Percentiles rank a stretch among this genome's conserved stretches.
These are phyloP conservation scores for Pichia sp. DNA, from an alignment of 1,139 yeast genomes.

Conservation along the genomic window DNA sequence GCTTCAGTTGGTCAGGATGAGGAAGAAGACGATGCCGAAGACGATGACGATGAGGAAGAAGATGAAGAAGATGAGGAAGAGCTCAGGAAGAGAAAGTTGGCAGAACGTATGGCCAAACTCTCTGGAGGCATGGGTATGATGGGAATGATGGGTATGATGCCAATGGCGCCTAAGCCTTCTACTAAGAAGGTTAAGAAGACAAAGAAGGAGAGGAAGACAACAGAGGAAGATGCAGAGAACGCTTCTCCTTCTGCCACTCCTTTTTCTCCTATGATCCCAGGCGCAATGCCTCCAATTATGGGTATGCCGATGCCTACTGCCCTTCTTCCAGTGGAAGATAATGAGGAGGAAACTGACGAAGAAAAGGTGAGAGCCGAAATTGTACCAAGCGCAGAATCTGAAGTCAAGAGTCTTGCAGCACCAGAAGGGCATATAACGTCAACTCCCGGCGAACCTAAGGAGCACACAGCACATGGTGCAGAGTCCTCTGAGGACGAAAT, in stretches of 20 bases:
- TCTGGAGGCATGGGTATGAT: constrained; percentile 90
- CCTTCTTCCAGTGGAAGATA: constrained; percentile 15
- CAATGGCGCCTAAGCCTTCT: constrained; percentile 35
- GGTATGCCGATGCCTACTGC: constrained; percentile 22
- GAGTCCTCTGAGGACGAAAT: too few species aligned
- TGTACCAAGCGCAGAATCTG: too few species aligned
- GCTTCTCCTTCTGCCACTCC: constrained; percentile 41
- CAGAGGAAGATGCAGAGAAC: constrained; percentile 8
- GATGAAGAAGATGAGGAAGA: constrained; percentile 61
- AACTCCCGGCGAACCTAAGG: too few species aligned
- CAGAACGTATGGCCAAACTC: constrained; percentile 93
- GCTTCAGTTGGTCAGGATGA: constrained; percentile 30
- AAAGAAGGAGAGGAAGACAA: constrained; percentile 15
- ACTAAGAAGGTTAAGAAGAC: constrained; percentile 25
- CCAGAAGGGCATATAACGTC: too few species aligned
- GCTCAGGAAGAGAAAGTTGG: constrained; percentile 64
- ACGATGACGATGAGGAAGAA: constrained; percentile 30
- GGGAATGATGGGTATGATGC: constrained; percentile 69
- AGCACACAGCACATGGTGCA: too few species aligned
- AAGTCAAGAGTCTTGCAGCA: too few species aligned
- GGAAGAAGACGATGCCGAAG: constrained; percentile 27
- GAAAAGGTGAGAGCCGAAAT: too few species aligned
- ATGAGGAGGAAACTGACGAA: constrained; percentile 3
- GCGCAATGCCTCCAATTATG: constrained; percentile 17
- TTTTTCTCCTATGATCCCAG: constrained; percentile 9